These are phyloP conservation scores for Yamadazyma philogaea DNA, from an alignment of 805 yeast genomes.

Conservation along the genomic window DNA sequence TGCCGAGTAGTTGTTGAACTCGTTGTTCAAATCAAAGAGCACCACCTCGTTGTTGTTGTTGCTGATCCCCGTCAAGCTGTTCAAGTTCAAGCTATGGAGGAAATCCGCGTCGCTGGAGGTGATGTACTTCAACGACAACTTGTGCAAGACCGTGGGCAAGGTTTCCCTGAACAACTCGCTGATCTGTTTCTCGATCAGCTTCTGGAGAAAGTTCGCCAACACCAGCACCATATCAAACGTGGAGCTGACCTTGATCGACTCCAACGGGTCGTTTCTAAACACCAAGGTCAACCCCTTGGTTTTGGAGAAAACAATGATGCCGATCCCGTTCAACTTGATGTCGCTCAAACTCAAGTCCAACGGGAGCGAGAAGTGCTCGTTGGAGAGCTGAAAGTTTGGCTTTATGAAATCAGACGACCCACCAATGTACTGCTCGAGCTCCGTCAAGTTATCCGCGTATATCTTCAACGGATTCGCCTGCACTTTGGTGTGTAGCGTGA, in stretches of 20 bases:
- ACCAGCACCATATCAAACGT: constrained; percentile 86
- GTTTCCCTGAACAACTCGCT: constrained; percentile 80
- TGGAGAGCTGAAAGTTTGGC: constrained; percentile 65
- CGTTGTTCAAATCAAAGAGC: constrained; percentile 58
- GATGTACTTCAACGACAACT: constrained; percentile 59
- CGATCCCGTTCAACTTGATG: constrained; percentile 72
- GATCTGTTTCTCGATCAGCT: constrained; percentile 77
- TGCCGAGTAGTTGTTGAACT: constrained; percentile 48
- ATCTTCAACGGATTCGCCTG: constrained; percentile 83
- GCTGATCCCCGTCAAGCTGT: constrained; percentile 3
- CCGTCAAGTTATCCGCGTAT: constrained; percentile 45
- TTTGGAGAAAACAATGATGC: constrained; percentile 77
- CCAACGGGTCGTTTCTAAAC: constrained; percentile 85
- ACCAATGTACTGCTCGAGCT: constrained; percentile 25
- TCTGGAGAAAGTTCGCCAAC: constrained; percentile 76
- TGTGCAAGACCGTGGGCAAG: constrained; percentile 75
- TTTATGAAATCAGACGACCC: constrained; percentile 47
- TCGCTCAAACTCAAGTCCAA: constrained; percentile 71
- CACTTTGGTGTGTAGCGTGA: constrained; percentile 72
- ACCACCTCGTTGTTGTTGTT: constrained; percentile 12
- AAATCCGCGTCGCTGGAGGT: constrained; percentile 12
- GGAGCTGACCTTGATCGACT: constrained; percentile 74
- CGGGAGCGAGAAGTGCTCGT: constrained; percentile 72
- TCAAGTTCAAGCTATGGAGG: constrained; percentile 6
- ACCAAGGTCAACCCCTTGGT: constrained; percentile 83